Conservation (phyloP, 1,284 basidiomycete genomes). For the Cutaneotrichosporon daszewskae region DNA sequence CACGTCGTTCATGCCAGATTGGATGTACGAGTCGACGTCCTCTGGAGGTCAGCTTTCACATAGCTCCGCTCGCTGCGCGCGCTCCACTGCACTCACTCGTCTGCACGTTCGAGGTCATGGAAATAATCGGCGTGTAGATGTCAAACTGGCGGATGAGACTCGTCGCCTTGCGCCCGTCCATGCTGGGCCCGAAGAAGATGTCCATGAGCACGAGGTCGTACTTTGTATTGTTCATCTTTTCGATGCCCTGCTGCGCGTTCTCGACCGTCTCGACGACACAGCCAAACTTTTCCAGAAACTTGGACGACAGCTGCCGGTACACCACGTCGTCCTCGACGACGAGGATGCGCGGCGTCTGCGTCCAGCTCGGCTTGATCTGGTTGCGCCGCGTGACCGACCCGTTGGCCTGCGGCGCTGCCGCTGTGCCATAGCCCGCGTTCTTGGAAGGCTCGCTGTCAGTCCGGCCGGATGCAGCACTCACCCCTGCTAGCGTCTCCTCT, state of each 20-base stretch:
- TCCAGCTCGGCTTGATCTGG: constrained; percentile 82
- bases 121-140: constrained; percentile 81
- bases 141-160: constrained; percentile 91
- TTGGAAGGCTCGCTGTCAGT: too few relatives aligned
- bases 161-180: constrained; percentile 59
- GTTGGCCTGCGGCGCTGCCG: constrained; percentile 2
- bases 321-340: constrained; percentile 95
- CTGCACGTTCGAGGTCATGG: constrained; percentile 90
- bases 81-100: constrained; percentile 55
- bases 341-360: constrained; percentile 75
- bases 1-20: constrained; percentile 85
- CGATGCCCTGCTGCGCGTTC: constrained; percentile 84
- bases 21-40: constrained; percentile 39
- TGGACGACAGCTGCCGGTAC: constrained; percentile 77
- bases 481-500: too few relatives aligned
- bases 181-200: constrained; percentile 45
- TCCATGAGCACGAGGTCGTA: constrained; percentile 95
- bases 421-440: too few relatives aligned
- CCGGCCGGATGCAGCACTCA: too few relatives aligned
- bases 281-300: constrained; percentile 92
- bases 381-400: constrained; percentile 28
- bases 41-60: constrained; percentile 29
- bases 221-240: constrained; percentile 89
- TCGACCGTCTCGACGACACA: constrained; percentile 92
- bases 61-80: not conserved